Conservation (phyloP, 2,329 filamentous ascomycete genomes). For the Bisporella sp. region DNA sequence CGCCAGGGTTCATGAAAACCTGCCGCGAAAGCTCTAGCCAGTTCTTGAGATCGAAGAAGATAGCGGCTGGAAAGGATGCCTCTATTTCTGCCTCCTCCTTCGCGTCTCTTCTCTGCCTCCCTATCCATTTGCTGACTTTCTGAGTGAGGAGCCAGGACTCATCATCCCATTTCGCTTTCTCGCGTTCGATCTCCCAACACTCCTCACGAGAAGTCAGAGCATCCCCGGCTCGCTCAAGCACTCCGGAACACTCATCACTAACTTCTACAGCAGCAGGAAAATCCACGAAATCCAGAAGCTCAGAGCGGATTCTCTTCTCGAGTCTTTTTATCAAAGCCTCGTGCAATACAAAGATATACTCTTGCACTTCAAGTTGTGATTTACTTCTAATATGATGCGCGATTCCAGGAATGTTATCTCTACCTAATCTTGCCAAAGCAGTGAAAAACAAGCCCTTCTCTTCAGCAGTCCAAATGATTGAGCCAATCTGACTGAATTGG, state of each 20-base stretch:
- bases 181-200: conserved; percentile 49
- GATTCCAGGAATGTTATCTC: conserved; percentile 54
- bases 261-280: conserved; percentile 70
- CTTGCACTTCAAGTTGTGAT: conserved; percentile 63
- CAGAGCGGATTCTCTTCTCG: conserved; percentile 18
- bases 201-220: conserved; percentile 59
- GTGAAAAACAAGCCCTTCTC: conserved; percentile 71
- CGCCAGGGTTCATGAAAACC: conserved; percentile 68
- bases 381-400: conserved; percentile 61
- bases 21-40: conserved; percentile 59
- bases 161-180: conserved; percentile 53
- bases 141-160: conserved; percentile 53
- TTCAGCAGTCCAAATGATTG: conserved; percentile 58
- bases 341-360: conserved; percentile 60
- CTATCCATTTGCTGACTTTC: conserved; percentile 5
- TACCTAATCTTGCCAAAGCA: conserved; percentile 56
- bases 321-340: conserved; percentile 25
- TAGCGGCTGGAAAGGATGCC: conserved; percentile 39
- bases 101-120: conserved; percentile 12
- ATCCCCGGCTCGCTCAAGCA: conserved; percentile 64
- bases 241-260: conserved; percentile 53
- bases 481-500: conserved; percentile 54
- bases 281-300: conserved; percentile 42
- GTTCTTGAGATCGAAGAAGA: conserved; percentile 49
- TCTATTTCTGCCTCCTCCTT: conserved; percentile 21